A percentile compares a stretch with the other conserved stretches of the same genome.
Conservation (phyloP, 306 rosid species). For the Cyclanthera cordifolia region DNA sequence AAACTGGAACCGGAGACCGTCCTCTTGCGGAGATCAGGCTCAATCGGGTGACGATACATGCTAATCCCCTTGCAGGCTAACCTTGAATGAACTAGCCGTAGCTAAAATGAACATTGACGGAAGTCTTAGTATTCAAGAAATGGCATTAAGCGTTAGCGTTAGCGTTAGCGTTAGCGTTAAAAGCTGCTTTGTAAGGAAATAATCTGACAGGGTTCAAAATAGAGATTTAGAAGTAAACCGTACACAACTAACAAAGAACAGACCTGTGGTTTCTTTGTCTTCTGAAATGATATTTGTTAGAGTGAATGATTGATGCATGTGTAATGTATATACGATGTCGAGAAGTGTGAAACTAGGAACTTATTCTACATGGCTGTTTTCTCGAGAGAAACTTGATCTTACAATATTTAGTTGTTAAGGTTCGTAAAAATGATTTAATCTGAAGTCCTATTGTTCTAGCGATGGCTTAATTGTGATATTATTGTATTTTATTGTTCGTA, state of each 20-base stretch:
- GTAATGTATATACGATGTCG: neutral
- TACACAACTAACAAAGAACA: neutral
- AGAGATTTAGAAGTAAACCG: neutral
- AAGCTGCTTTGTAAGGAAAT: neutral
- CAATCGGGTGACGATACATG: slow-evolving; percentile 74
- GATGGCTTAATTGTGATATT: neutral
- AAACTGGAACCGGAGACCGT: slow-evolving; percentile 72
- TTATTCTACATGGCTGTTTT: neutral
- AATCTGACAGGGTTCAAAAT: neutral
- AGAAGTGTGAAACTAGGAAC: neutral
- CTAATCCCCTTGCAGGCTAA: slow-evolving; percentile 80
- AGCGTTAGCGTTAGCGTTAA: neutral
- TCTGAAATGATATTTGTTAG: neutral
- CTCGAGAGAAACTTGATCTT: neutral
- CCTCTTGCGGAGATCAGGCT: slow-evolving; percentile 95
- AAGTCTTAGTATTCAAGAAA: neutral
- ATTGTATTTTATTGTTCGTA: no score
- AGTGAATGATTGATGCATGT: neutral
- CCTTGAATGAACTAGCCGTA: neutral
- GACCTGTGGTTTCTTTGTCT: neutral
- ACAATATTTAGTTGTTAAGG: neutral
- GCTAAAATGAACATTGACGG: neutral
- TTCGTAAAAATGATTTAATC: neutral
- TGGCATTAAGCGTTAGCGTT: neutral
- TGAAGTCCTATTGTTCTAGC: neutral